Evolutionary conservation across 2,329 filamentous ascomycete genomes (phyloP), one percentile per base, ranked within the genome.

Genomic region (Monosporascus sp.): DNA sequence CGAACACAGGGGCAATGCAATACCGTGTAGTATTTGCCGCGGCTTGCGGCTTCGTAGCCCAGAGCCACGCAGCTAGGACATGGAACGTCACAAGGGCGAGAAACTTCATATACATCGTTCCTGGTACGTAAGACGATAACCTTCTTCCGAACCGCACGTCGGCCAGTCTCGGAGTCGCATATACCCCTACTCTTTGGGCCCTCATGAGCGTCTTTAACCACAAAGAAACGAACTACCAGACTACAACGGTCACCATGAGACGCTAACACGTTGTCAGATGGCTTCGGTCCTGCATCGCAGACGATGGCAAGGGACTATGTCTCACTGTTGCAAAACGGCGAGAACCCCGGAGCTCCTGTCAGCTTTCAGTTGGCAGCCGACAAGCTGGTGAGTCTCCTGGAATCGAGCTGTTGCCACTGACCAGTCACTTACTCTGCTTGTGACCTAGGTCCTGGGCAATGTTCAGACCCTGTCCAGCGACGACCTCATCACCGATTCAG

Each of bases 401-500:
- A 34, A 34, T 34, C 31, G 31, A 34, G 31, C 31, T 34, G 31
- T 34, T 34, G 11, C 9, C 4, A 9, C 31, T 34, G 31, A 9
- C 27, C 14, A 11, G 31, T 34, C 31, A 5, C 31, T 34, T 34
- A 34, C 31, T 34, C 31, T 34, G 31, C 11, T 14, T 34, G 31
- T 34, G 9, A 11, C 27, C 31, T 34, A 34, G 31, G 31, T 34
- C 45, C 62, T 70, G 22, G 69, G 69, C 36, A 66, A 62, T 34
- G 60, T 67, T 20, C 62, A 64, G 14, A 67, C 65, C 17, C 58
- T 54, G 11, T 52, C 66, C 17, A 66, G 60, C 53, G 55, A 73
- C 56, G 69, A 69, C 31, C 57, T 74, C 8, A 67, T 74, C 38
- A 73, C 72, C 5, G 72, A 74, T 49, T 74, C 71, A 17, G 69